Conservation (phyloP, 768 basidiomycete genomes). For the Pleurotus sapidus region DNA sequence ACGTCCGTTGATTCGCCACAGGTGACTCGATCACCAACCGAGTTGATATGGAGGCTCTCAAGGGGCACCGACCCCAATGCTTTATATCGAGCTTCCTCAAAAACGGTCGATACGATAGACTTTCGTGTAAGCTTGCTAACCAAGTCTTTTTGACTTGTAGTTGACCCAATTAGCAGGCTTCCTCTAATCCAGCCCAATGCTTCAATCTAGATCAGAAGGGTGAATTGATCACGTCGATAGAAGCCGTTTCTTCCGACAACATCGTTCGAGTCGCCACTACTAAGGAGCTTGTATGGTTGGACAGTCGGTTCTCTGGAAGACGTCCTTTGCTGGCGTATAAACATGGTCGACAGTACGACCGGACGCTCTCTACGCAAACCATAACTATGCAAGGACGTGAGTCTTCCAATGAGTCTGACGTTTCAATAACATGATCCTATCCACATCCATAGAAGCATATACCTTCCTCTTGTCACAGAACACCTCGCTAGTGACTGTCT, state of each 20-base stretch:
- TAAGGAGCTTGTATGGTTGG: constrained; percentile 65
- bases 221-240: constrained; percentile 53
- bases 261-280: constrained; percentile 60
- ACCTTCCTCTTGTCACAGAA: constrained; percentile 60
- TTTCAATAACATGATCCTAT: background rate
- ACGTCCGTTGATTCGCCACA: too few species aligned
- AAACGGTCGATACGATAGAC: constrained; percentile 44
- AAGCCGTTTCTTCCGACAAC: constrained; percentile 37
- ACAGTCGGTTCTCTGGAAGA: constrained; percentile 47
- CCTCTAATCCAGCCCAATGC: constrained; percentile 20
- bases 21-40: constrained; percentile 8
- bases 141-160: background rate
- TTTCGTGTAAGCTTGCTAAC: constrained; percentile 43
- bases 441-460: constrained; percentile 34
- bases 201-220: constrained; percentile 29
- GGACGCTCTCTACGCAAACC: constrained; percentile 46
- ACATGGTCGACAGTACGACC: constrained; percentile 61
- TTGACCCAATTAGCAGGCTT: constrained; percentile 24
- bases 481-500: constrained; percentile 59
- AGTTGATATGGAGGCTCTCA: constrained; percentile 54
- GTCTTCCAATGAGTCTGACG: background rate
- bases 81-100: constrained; percentile 48
- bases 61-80: constrained; percentile 27
- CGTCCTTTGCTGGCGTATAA: constrained; percentile 59
- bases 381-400: constrained; percentile 20